Evolutionary conservation across 192 early-diverging fungal species (phyloP).

Genomic region (Jimgerdemannia lactiflua): DNA sequence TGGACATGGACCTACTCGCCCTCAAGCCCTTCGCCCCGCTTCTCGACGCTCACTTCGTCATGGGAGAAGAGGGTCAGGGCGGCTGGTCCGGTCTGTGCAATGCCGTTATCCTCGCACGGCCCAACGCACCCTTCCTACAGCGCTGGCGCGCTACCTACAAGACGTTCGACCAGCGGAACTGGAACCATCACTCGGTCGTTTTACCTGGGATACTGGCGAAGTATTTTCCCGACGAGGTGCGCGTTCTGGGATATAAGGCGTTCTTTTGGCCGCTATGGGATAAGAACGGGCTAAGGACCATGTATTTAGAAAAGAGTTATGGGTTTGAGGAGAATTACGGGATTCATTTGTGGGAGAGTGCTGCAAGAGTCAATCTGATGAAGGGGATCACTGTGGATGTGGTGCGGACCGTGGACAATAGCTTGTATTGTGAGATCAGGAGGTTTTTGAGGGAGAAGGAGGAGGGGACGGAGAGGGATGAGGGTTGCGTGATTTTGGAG

Average conservation of each 20-base stretch:
- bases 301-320: conserved; percentile 38
- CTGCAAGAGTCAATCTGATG: conserved; percentile 31
- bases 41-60: conserved; percentile 41
- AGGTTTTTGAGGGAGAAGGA: conserved; percentile 22
- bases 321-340: conserved; percentile 29
- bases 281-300: conserved; percentile 24
- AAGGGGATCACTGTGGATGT: conserved; percentile 19
- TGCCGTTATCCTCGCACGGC: conserved; percentile 40
- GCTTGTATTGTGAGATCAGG: conserved; percentile 33
- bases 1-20: conserved; percentile 50
- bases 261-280: conserved; percentile 47
- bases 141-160: conserved; percentile 44
- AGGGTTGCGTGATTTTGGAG: conserved; percentile 17
- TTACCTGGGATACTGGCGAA: conserved; percentile 34
- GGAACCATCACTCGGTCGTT: conserved; percentile 42
- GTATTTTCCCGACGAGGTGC: conserved; percentile 21
- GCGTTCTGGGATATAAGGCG: conserved; percentile 21
- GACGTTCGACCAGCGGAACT: conserved; percentile 35
- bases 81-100: conserved; percentile 44
- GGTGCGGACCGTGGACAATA: conserved; percentile 28
- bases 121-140: conserved; percentile 39
- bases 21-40: conserved; percentile 42
- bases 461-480: neutral
- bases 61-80: conserved; percentile 45
- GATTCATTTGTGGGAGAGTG: conserved; percentile 36